Conservation (phyloP, 2,329 filamentous ascomycete species). For the Scopulariopsis brevicaulis region DNA sequence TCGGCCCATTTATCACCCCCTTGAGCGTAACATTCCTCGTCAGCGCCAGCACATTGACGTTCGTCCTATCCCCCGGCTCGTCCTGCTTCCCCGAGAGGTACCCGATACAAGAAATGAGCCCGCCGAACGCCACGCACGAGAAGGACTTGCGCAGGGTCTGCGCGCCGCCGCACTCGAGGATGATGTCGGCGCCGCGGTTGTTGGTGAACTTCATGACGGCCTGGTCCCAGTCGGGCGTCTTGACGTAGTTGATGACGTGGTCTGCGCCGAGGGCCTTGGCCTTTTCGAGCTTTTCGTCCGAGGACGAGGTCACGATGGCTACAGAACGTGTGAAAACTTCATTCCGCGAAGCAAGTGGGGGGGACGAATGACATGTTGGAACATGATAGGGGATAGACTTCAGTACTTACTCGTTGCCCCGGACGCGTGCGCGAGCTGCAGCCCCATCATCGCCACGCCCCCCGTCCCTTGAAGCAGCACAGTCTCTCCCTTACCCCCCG, state of each 20-base stretch:
- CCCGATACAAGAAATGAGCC: constrained; percentile 39
- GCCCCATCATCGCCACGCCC: constrained; percentile 36
- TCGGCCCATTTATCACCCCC: constrained; percentile 50
- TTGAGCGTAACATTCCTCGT: constrained; percentile 33
- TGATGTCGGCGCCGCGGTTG: constrained; percentile 35
- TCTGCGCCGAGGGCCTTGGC: constrained; percentile 39
- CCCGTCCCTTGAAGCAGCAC: constrained; percentile 44
- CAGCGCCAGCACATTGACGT: constrained; percentile 46
- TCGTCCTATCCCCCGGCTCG: constrained; percentile 37
- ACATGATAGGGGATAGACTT: too few species aligned
- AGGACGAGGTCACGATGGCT: constrained; percentile 41
- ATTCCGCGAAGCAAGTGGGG: too few species aligned
- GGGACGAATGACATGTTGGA: too few species aligned
- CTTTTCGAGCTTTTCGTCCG: constrained; percentile 34
- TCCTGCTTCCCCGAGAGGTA: constrained; percentile 43
- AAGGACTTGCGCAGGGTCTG: constrained; percentile 40
- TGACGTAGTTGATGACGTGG: constrained; percentile 41
- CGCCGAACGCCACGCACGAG: constrained; percentile 40
- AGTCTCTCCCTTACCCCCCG: constrained; percentile 23
- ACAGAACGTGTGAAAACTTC: constrained; percentile 15
- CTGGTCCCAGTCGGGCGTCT: constrained; percentile 37
- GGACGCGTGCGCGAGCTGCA: constrained; percentile 41
- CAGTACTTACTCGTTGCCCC: constrained; percentile 26
- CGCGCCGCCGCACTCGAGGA: constrained; percentile 43
- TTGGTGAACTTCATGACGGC: constrained; percentile 32